Conservation (phyloP, 192 early-diverging fungal genomes). For the Geranomyces variabilis region DNA sequence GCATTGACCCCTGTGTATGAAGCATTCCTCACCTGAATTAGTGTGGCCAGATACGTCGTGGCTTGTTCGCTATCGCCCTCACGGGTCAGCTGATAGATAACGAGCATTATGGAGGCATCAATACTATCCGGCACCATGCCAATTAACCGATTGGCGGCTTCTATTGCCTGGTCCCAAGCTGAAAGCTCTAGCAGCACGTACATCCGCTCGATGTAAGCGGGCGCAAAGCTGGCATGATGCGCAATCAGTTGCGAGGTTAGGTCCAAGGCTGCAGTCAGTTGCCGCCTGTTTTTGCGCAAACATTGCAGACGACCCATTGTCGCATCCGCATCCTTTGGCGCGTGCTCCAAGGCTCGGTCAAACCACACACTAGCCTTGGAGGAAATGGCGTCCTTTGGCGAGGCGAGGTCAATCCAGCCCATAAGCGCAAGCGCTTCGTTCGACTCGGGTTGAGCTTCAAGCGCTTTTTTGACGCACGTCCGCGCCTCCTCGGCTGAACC, state of each 20-base stretch:
- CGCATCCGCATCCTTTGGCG: conserved; percentile 47
- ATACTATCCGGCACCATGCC: conserved; percentile 45
- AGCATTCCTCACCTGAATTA: conserved; percentile 40
- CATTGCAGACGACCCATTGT: conserved; percentile 44
- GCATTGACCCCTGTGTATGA: no score
- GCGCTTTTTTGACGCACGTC: conserved; percentile 28
- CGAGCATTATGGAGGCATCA: conserved; percentile 44
- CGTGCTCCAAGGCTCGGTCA: conserved; percentile 52
- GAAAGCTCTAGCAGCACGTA: conserved; percentile 49
- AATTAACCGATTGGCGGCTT: conserved; percentile 48
- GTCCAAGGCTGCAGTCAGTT: conserved; percentile 50
- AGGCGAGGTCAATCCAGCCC: conserved; percentile 54
- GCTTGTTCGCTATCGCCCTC: conserved; percentile 45
- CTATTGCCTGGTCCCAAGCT: conserved; percentile 53
- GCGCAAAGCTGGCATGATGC: conserved; percentile 49
- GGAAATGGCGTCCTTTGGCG: conserved; percentile 26
- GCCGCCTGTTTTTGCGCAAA: conserved; percentile 38
- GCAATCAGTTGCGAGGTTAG: conserved; percentile 52
- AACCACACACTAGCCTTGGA: conserved; percentile 49
- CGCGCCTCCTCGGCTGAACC: conserved; percentile 32
- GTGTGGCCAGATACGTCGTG: conserved; percentile 37
- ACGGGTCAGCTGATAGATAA: conserved; percentile 42
- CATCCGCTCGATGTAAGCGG: conserved; percentile 58
- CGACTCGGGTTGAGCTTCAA: conserved; percentile 32
- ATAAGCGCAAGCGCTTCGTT: conserved; percentile 32